Evolutionary conservation across 2,329 filamentous ascomycete genomes (phyloP).

Genomic region (Pyrenochaeta sp.): DNA sequence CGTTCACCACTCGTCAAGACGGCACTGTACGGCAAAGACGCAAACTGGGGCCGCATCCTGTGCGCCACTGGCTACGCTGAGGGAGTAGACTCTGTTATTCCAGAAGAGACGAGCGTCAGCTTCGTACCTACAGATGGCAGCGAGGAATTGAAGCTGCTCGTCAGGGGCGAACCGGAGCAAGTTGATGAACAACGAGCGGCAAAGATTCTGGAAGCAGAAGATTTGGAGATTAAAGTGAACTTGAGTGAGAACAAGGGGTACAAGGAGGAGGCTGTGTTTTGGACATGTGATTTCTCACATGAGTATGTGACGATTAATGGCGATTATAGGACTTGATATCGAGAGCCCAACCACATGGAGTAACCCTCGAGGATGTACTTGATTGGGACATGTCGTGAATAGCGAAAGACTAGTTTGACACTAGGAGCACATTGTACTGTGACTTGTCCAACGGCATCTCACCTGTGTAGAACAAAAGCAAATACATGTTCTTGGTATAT

Average conservation of each 20-base stretch:
- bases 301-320: slow-evolving; percentile 79
- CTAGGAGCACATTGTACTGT: too few relatives aligned
- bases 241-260: slow-evolving; percentile 68
- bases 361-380: not conserved
- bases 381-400: too few relatives aligned
- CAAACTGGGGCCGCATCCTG: slow-evolving; percentile 97
- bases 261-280: slow-evolving; percentile 74
- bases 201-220: slow-evolving; percentile 77
- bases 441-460: too few relatives aligned
- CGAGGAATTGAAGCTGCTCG: slow-evolving; percentile 76
- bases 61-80: slow-evolving; percentile 88
- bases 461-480: too few relatives aligned
- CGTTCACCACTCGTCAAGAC: slow-evolving; percentile 96
- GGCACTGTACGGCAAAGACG: slow-evolving; percentile 93
- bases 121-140: slow-evolving; percentile 82
- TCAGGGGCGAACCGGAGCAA: slow-evolving; percentile 80
- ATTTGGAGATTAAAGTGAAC: slow-evolving; percentile 79
- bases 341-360: not conserved
- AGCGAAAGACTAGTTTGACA: too few relatives aligned
- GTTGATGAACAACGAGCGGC: slow-evolving; percentile 80
- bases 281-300: slow-evolving; percentile 88
- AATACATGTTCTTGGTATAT: too few relatives aligned
- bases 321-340: slow-evolving; percentile 65
- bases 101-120: slow-evolving; percentile 77
- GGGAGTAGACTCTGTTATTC: slow-evolving; percentile 70